These are phyloP conservation scores for Nyssa sinensis DNA, from an alignment of 148 eudicot species.

Conservation along the genomic window DNA sequence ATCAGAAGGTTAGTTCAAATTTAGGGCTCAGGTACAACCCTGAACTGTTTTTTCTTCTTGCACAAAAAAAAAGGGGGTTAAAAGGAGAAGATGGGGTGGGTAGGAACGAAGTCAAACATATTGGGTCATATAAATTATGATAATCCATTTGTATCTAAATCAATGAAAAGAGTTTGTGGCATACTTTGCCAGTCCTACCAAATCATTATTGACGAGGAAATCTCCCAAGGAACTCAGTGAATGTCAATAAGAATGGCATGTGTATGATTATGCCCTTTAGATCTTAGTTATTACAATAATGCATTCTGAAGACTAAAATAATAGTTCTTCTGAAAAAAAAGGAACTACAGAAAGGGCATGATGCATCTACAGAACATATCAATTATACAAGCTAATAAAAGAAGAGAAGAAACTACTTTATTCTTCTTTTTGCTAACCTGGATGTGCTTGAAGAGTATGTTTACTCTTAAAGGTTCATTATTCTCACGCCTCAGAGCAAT, in stretches of 20 bases:
- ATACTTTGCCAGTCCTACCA: constrained; percentile 3
- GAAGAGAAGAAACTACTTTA: background rate
- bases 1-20: background rate
- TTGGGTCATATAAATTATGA: background rate
- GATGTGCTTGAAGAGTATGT: constrained; percentile 77
- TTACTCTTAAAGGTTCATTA: constrained; percentile 67
- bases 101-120: background rate
- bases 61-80: no score
- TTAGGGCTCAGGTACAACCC: background rate
- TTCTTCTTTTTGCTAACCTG: constrained; percentile 40
- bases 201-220: background rate
- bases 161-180: background rate
- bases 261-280: background rate
- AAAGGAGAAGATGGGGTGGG: background rate
- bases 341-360: no score
- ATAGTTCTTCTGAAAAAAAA: no score
- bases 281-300: background rate
- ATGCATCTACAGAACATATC: background rate
- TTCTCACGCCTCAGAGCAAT: constrained; percentile 54
- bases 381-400: background rate
- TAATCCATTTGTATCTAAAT: background rate
- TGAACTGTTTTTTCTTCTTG: no score
- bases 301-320: background rate
- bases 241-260: background rate
- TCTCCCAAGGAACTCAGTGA: background rate